A percentile compares a stretch with the other conserved stretches of the same genome.
These are phyloP conservation scores for Hericium coralloides DNA, from an alignment of 768 basidiomycete species.

Conservation along the genomic window DNA sequence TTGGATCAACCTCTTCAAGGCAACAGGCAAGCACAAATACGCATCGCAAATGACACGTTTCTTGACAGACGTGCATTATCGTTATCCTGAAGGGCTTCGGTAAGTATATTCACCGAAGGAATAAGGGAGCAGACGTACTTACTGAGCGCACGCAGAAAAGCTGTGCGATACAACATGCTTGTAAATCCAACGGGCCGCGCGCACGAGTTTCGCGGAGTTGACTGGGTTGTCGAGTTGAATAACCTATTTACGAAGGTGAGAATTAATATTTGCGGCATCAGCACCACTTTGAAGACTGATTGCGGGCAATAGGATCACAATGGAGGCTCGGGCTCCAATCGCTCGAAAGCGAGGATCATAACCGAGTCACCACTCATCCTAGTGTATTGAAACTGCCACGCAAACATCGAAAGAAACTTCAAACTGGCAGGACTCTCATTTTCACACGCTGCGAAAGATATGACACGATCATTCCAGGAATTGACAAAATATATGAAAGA, in stretches of 20 bases:
- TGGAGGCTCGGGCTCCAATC: no score
- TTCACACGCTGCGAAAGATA: no score
- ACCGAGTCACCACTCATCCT: no score
- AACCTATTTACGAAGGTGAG: constrained; percentile 35
- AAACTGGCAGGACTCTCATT: no score
- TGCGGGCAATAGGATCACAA: no score
- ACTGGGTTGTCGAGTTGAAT: constrained; percentile 33
- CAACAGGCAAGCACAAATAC: constrained; percentile 23
- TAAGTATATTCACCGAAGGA: background rate
- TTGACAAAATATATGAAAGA: no score
- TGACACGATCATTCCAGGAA: no score
- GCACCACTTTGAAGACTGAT: no score
- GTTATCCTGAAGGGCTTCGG: constrained; percentile 13
- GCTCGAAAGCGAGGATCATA: no score
- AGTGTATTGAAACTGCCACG: no score
- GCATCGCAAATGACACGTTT: constrained; percentile 16
- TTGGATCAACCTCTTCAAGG: constrained; percentile 24
- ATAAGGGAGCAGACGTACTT: background rate
- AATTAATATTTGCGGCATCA: no score
- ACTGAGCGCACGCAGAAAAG: constrained; percentile 3
- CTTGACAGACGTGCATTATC: constrained; percentile 14
- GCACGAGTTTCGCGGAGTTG: constrained; percentile 23
- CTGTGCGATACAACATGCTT: constrained; percentile 18
- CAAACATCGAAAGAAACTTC: no score
- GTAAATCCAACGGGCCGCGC: constrained; percentile 28